Percentiles rank a stretch among this genome's conserved stretches.
These are phyloP conservation scores for Crithidia sp. DNA, from an alignment of 208 protist species.

Conservation along the genomic window DNA sequence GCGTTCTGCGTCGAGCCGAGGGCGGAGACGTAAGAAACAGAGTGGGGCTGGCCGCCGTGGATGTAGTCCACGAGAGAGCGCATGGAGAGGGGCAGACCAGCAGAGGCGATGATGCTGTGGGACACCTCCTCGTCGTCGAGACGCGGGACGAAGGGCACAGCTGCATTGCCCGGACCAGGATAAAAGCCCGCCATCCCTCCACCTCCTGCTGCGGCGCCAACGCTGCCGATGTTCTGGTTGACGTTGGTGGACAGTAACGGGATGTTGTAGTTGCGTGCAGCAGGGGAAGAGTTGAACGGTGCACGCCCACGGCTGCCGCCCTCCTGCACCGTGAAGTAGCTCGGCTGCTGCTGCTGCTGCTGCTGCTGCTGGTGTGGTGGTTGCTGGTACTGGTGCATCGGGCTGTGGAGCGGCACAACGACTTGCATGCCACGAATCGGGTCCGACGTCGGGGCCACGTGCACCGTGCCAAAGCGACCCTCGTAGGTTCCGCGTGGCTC, in stretches of 20 bases:
- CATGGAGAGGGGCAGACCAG: slow-evolving; percentile 63
- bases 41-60: slow-evolving; percentile 53
- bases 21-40: slow-evolving; percentile 14
- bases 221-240: background rate
- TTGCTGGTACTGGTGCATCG: background rate
- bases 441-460: slow-evolving; percentile 3
- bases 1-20: slow-evolving; percentile 21
- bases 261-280: background rate
- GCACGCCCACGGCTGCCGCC: background rate
- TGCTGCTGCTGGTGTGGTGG: slow-evolving; percentile 9
- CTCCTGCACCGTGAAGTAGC: slow-evolving; percentile 41
- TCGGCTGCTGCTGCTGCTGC: slow-evolving; percentile 4
- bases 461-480: slow-evolving; percentile 15
- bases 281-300: background rate
- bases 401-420: background rate
- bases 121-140: slow-evolving; percentile 52
- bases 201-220: background rate
- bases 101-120: slow-evolving; percentile 64
- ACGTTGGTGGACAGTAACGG: background rate
- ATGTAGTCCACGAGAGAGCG: slow-evolving; percentile 58
- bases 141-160: slow-evolving; percentile 14
- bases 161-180: background rate
- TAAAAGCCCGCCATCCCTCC: background rate
- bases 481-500: slow-evolving; percentile 13
- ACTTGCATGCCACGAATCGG: background rate